phyloP scores from a whole-genome alignment of 306 rosid species.

The Echinosophora koreensis region DNA sequence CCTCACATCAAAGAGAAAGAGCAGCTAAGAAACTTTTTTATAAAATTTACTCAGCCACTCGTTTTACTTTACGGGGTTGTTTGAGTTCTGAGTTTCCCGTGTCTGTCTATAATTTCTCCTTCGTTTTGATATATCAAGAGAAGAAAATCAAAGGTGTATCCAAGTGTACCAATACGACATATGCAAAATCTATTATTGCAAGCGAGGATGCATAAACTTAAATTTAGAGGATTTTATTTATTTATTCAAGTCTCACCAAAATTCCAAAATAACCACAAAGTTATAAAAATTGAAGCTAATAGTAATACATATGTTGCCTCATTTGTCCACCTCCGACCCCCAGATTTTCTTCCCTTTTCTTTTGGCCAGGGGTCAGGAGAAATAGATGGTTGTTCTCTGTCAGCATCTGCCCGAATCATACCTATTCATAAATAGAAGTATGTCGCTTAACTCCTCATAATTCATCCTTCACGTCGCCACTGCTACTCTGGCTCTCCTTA shows the following conservation, averaged over 20 bases:
- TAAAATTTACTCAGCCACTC: too few species aligned
- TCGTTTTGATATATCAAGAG: neutral
- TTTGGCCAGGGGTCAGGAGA: slow-evolving; percentile 33
- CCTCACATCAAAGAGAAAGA: too few species aligned
- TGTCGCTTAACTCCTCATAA: slow-evolving; percentile 53
- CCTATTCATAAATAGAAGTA: slow-evolving; percentile 41
- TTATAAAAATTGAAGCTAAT: neutral
- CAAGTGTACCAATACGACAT: neutral
- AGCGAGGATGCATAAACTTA: slow-evolving; percentile 17
- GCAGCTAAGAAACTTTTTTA: too few species aligned
- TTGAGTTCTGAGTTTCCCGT: neutral
- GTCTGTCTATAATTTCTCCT: neutral
- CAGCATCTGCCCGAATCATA: slow-evolving; percentile 40
- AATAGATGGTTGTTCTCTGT: slow-evolving; percentile 34
- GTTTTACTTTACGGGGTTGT: neutral
- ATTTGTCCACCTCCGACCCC: neutral
- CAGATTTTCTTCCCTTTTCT: neutral
- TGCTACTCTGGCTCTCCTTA: slow-evolving; percentile 57
- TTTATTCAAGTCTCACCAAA: slow-evolving; percentile 41
- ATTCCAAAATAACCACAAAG: slow-evolving; percentile 31
- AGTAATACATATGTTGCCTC: slow-evolving; percentile 38
- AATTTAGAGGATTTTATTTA: neutral
- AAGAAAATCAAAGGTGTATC: neutral
- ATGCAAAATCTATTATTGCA: neutral
- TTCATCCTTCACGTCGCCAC: slow-evolving; percentile 76